Evolutionary conservation across 768 basidiomycete genomes (phyloP).

Genomic region (Tulasnella sp.): DNA sequence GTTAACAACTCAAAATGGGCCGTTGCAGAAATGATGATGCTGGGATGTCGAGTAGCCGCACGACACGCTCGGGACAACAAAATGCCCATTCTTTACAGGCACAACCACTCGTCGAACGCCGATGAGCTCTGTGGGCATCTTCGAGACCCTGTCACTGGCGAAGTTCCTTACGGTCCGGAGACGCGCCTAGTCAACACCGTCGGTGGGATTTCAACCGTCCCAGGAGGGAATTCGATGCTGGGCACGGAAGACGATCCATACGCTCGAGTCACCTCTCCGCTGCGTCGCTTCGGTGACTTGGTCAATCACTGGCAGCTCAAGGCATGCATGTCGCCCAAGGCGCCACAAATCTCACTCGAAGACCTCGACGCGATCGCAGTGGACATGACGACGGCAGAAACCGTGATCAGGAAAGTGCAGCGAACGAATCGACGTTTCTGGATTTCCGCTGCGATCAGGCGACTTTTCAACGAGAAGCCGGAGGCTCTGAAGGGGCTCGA

Average conservation of each 20-base stretch:
- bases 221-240: conserved; percentile 57
- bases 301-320: conserved; percentile 93
- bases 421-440: conserved; percentile 35
- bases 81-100: neutral
- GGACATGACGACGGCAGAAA: conserved; percentile 36
- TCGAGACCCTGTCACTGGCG: neutral
- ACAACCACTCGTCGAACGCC: neutral
- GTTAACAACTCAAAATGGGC: conserved; percentile 11
- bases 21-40: conserved; percentile 16
- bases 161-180: conserved; percentile 2
- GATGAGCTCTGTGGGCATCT: neutral
- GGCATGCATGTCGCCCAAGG: conserved; percentile 28
- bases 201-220: conserved; percentile 24
- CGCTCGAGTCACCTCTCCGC: conserved; percentile 71
- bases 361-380: conserved; percentile 42
- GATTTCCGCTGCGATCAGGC: conserved; percentile 36
- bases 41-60: conserved; percentile 8
- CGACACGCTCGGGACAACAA: neutral
- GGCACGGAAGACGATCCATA: conserved; percentile 80
- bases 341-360: conserved; percentile 39
- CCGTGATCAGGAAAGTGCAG: conserved; percentile 29
- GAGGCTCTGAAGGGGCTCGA: neutral
- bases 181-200: neutral
- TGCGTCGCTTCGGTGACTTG: conserved; percentile 78
- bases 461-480: conserved; percentile 30